Base-by-base conservation (phyloP, 1,139 yeast species). In the Taphrina communis region DNA sequence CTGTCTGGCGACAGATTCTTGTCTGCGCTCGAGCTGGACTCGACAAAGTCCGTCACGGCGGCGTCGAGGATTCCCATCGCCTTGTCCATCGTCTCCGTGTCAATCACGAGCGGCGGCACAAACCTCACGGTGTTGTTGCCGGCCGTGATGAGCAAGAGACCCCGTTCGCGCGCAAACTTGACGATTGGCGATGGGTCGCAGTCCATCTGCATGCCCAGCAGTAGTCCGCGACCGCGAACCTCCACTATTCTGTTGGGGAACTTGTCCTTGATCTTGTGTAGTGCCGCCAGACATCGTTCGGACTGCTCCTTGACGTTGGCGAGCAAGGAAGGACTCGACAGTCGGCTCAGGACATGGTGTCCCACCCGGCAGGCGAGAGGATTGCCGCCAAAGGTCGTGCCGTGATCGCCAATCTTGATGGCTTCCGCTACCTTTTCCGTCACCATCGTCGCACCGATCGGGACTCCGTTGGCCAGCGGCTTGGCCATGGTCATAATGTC, bases 381-480 rank as follows among this genome's bases (percentile, higher is more conserved):
- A 78, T 94, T 94, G 67, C 99, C 99, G 72, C 99, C 99, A 77
- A 89, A 94, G 0, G 99, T 94, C 5, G 98, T 93, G 66, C 99
- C 99, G 77, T 94, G 99, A 77, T 94, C 99, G 69, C 99, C 99
- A 21, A 90, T 94, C 71, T 86, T 82, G 74, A 94, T 81, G 1
- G 82, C 86, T 14, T 81, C 78, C 76, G 91, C 96, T 42, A 94
- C 89, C 70, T 85, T 83, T 73, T 90, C 95, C 66, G 90, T 86
- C 68, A 94, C 86, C 84, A 94, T 84, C 3, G 96, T 90, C 7
- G 98, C 99, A 65, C 96, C 97, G 74, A 94, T 89, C 50, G 99
- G 99, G 82, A 87, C 91, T n/a, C 99, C 99, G 76, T 94, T 94
- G 71, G 99, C 99, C 57, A 94, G 82, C 1, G 98, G 97, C 78